Conservation (phyloP, 176 grass and related monocot genomes). For the Oryza punctata region DNA sequence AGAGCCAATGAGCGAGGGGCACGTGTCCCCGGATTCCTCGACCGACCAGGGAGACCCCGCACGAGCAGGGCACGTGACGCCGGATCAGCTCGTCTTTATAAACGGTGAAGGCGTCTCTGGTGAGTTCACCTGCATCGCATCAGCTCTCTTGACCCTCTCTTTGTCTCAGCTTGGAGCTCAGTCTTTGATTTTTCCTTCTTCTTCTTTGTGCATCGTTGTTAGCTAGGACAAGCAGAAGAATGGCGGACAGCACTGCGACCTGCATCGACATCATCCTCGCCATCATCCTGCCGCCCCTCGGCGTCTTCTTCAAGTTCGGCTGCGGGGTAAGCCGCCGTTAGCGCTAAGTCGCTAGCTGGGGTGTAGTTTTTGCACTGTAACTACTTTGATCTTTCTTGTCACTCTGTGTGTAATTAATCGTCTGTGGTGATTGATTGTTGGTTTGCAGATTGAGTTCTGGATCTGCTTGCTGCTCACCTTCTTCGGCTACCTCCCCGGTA, state of each 20-base stretch:
- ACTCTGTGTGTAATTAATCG: not conserved
- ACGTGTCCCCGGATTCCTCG: slow-evolving; percentile 23
- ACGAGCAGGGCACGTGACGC: slow-evolving; percentile 24
- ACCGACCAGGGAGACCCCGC: not conserved
- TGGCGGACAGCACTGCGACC: slow-evolving; percentile 70
- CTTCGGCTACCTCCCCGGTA: slow-evolving; percentile 79
- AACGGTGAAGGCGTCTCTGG: not conserved
- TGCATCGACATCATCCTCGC: slow-evolving; percentile 94
- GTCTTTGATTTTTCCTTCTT: too few species aligned
- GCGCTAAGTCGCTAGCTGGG: not conserved
- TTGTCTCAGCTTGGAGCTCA: too few species aligned
- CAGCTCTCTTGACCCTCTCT: not conserved
- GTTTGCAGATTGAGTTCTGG: slow-evolving; percentile 80
- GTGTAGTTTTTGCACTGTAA: not conserved
- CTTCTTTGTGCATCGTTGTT: not conserved
- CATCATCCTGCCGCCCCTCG: slow-evolving; percentile 93
- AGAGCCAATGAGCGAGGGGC: slow-evolving; percentile 27
- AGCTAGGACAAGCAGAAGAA: not conserved
- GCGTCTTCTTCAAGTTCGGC: slow-evolving; percentile 92
- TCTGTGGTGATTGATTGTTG: not conserved
- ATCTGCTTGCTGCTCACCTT: slow-evolving; percentile 83
- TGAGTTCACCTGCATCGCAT: not conserved
- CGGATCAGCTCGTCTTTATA: slow-evolving; percentile 34
- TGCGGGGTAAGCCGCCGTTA: slow-evolving; percentile 48
- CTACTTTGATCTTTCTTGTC: not conserved